Evolutionary conservation across 805 yeast genomes (phyloP).

Genomic region (Candida loeiensis): DNA sequence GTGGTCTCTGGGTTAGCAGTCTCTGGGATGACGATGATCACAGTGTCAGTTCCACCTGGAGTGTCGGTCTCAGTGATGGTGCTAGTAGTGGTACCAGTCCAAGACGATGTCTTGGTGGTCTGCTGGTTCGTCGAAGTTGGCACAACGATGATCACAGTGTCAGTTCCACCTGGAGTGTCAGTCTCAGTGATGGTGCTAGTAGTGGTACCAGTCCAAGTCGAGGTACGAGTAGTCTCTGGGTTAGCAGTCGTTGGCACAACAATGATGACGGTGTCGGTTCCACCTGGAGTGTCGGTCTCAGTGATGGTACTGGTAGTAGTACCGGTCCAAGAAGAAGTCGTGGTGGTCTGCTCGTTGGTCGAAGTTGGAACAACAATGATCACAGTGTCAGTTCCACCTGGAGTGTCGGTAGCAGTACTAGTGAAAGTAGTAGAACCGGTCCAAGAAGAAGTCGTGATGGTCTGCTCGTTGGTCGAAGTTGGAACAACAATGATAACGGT

Average conservation of each 20-base stretch:
- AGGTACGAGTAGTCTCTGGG: conserved; percentile 10
- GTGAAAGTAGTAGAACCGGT: conserved; percentile 7
- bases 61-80: conserved; percentile 11
- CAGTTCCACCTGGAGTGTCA: conserved; percentile 14
- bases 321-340: conserved; percentile 12
- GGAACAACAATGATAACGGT: conserved; percentile 10
- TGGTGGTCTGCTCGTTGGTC: no score
- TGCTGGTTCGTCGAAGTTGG: conserved; percentile 18
- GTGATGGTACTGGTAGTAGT: conserved; percentile 8
- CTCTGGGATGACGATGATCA: conserved; percentile 4
- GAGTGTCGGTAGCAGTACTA: conserved; percentile 2
- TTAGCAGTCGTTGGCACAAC: conserved; percentile 14
- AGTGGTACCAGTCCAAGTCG: conserved; percentile 10
- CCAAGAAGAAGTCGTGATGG: conserved; percentile 1
- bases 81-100: conserved; percentile 11
- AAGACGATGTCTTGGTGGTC: conserved; percentile 12
- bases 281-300: conserved; percentile 10
- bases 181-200: conserved; percentile 7
- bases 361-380: conserved; percentile 12
- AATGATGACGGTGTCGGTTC: conserved; percentile 13
- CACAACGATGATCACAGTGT: conserved; percentile 21
- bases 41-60: conserved; percentile 14
- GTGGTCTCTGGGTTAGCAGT: no score
- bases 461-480: background rate
- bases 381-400: conserved; percentile 13